These are phyloP conservation scores for Wickerhamiella dianesei DNA, from an alignment of 805 yeast species.

Conservation along the genomic window DNA sequence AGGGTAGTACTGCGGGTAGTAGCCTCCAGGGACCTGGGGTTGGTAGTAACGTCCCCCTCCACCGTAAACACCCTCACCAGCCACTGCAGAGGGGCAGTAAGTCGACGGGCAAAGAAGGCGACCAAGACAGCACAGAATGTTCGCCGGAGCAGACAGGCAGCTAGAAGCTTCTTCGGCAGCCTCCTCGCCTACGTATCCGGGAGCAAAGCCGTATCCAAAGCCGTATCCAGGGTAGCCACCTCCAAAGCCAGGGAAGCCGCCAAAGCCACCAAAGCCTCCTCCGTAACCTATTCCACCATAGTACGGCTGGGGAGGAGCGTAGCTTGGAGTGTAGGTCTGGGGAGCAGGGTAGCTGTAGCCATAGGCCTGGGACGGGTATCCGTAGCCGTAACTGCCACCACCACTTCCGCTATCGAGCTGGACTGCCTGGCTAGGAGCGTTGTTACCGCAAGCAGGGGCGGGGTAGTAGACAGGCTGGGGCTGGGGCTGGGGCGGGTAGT, in stretches of 20 bases:
- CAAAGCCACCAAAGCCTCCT: too few species aligned
- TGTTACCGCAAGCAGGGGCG: background rate
- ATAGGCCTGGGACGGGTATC: background rate
- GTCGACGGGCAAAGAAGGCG: slow-evolving; percentile 2
- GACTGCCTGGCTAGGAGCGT: background rate
- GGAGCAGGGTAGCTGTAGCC: background rate
- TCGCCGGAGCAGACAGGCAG: background rate
- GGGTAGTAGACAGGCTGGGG: background rate
- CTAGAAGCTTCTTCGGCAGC: background rate
- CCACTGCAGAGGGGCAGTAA: background rate
- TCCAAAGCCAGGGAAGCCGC: background rate
- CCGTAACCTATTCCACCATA: too few species aligned
- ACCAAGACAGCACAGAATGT: background rate
- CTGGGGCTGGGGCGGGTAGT: background rate
- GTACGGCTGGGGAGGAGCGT: too few species aligned
- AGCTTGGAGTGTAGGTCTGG: background rate
- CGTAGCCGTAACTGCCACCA: background rate
- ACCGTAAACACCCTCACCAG: background rate
- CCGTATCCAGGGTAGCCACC: background rate
- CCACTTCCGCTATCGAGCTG: background rate
- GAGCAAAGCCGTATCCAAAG: background rate
- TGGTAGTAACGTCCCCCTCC: background rate
- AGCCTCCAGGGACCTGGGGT: background rate
- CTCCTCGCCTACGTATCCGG: background rate
- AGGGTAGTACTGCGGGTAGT: background rate